phyloP scores from a whole-genome alignment of 495 filamentous ascomycete genomes.

The Trichoderma virens region DNA sequence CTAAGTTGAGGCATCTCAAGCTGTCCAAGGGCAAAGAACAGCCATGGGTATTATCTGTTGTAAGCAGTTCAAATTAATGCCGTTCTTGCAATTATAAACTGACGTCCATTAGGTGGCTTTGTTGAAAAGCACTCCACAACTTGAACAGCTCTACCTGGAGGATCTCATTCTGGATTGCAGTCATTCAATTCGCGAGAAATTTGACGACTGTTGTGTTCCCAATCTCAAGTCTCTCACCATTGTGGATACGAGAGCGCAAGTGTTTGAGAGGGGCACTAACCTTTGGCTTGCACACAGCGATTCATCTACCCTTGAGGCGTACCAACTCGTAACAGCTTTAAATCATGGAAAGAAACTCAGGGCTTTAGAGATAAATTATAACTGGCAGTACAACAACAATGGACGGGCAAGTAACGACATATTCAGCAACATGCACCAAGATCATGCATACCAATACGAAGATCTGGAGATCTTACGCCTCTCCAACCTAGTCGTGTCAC shows the following conservation, averaged over 20 bases:
- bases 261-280: background rate
- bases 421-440: background rate
- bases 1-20: slow-evolving; percentile 2
- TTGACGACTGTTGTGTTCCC: background rate
- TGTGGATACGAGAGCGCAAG: background rate
- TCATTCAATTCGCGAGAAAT: background rate
- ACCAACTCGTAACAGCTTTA: background rate
- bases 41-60: background rate
- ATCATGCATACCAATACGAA: background rate
- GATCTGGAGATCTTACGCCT: background rate
- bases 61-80: background rate
- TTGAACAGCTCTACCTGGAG: background rate
- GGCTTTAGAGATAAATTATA: background rate
- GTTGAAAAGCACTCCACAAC: background rate
- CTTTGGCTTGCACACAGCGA: background rate
- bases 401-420: background rate
- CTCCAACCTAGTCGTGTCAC: background rate
- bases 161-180: background rate
- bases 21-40: background rate
- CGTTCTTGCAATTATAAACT: background rate
- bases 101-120: background rate
- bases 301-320: background rate
- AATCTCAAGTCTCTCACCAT: background rate
- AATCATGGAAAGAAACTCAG: background rate
- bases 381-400: background rate